Evolutionary conservation across 768 basidiomycete species (phyloP), one percentile per base, ranked within the genome.

Genomic region (Termitomyces sp.): DNA sequence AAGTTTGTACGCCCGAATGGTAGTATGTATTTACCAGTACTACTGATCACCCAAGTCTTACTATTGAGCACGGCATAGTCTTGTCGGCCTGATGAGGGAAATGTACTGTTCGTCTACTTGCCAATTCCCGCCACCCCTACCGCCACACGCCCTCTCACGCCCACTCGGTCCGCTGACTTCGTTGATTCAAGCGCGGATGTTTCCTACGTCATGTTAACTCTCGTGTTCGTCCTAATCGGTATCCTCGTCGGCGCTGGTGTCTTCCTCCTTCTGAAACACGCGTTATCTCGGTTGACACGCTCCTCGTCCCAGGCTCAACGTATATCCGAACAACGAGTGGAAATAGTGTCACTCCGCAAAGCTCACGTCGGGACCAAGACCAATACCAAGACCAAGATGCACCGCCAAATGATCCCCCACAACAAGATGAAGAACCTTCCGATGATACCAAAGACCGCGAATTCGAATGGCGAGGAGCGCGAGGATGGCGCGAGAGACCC

Each of bases 221-320:
- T 54, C 38, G 7, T 38, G 8, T 7, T 39, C 22, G 50, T 59
- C 58, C 13, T 59, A 1, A 3, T 51, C 11, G 51, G 38, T 36
- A 45, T 59, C 22, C 28, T 59, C n/a, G 51, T 36, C 6, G 16
- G 40, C 6, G 58, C 51, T 42, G 50, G 58, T 45, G 24, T n/a
- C 36, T 8, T 55, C n/a, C 0, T 22, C 39, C 20, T 12, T n/a
- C n/a, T n/a, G 11, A 13, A 32, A 13, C n/a, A 15, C 15, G 8
- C 15, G 7, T 39, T 39, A 5, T 39, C 50, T 36, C n/a, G 20
- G n/a, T n/a, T 22, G 12, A 52, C 51, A 22, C 15, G 48, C 48
- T 20, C n/a, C 28, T 51, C 11, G 2, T 54, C 24, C 38, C 16
- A 40, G 38, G 53, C 16, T 28, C 38, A 8, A 40, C 24, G 9